A percentile compares a stretch with the other conserved stretches of the same genome.
Evolutionary conservation across 2,329 filamentous ascomycete genomes (phyloP).

Genomic region (Exophiala lecanii-corni): DNA sequence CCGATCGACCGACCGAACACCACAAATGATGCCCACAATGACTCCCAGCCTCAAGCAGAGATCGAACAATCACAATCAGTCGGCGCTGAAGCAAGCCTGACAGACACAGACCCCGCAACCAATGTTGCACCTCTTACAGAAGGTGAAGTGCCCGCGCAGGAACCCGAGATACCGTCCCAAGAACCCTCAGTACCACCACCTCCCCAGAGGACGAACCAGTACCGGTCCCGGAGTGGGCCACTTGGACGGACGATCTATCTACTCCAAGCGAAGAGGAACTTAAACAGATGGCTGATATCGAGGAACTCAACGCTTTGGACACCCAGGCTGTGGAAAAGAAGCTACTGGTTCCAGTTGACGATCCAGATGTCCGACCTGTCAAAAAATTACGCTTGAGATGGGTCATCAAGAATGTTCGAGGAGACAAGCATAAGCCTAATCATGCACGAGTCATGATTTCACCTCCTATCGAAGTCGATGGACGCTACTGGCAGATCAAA

Average conservation of each 20-base stretch:
- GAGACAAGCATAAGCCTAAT: conserved; percentile 57
- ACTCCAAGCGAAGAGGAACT: conserved; percentile 54
- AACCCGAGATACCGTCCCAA: no score
- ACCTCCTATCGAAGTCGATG: conserved; percentile 51
- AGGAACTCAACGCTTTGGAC: conserved; percentile 53
- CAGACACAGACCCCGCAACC: no score
- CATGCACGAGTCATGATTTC: conserved; percentile 56
- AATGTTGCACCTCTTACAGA: no score
- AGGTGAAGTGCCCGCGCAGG: no score
- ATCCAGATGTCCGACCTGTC: conserved; percentile 53
- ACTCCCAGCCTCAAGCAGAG: no score
- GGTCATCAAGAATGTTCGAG: conserved; percentile 55
- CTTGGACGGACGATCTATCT: conserved; percentile 53
- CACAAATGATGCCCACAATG: no score
- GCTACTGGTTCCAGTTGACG: conserved; percentile 52
- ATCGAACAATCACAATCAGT: no score
- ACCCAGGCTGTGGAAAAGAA: conserved; percentile 46
- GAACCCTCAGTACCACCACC: no score
- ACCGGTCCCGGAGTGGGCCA: conserved; percentile 44
- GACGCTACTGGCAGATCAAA: conserved; percentile 62
- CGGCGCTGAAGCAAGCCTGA: no score
- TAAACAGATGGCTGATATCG: conserved; percentile 49
- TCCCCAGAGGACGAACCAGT: conserved; percentile 7
- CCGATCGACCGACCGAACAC: no score
- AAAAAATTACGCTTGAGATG: conserved; percentile 56